These are phyloP conservation scores for Pyronema domesticum DNA, from an alignment of 495 filamentous ascomycete genomes.

Conservation along the genomic window DNA sequence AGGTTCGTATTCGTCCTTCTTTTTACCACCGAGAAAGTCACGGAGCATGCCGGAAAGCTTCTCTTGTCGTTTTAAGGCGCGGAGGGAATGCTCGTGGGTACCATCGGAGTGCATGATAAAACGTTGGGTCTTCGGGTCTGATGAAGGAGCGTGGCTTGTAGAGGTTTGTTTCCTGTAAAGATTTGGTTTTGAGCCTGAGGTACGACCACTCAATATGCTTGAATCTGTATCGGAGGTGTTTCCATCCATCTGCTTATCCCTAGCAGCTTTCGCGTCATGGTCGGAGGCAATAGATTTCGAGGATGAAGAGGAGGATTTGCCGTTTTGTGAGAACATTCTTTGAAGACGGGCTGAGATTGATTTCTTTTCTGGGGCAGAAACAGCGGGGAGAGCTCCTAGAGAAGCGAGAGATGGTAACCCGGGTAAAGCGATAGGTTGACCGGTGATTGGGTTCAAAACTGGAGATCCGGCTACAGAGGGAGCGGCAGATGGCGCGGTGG, in stretches of 20 bases:
- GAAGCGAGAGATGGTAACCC: constrained; percentile 12
- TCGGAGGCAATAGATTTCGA: too few species aligned
- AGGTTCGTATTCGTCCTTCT: constrained; percentile 56
- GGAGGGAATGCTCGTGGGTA: constrained; percentile 71
- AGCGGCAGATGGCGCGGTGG: constrained; percentile 14
- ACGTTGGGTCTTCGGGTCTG: constrained; percentile 28
- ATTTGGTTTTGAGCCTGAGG: constrained; percentile 13
- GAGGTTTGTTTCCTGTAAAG: constrained; percentile 14
- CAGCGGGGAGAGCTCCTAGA: not conserved
- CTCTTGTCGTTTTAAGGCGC: constrained; percentile 75
- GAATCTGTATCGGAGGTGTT: constrained; percentile 19
- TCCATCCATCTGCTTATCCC: constrained; percentile 16
- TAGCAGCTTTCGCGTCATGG: not conserved
- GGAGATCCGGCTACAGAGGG: constrained; percentile 19
- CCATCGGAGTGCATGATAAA: constrained; percentile 46
- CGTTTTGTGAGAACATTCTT: constrained; percentile 21
- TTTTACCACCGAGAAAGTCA: constrained; percentile 57
- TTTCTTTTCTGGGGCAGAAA: constrained; percentile 16
- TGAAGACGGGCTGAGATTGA: constrained; percentile 22
- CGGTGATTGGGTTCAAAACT: constrained; percentile 13
- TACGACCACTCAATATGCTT: constrained; percentile 14
- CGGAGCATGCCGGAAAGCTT: constrained; percentile 86
- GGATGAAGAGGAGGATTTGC: constrained; percentile 4
- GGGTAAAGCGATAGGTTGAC: constrained; percentile 6
- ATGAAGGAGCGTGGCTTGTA: constrained; percentile 14